Conservation (phyloP, 2,329 filamentous ascomycete genomes). For the Ascomycota sp. region DNA sequence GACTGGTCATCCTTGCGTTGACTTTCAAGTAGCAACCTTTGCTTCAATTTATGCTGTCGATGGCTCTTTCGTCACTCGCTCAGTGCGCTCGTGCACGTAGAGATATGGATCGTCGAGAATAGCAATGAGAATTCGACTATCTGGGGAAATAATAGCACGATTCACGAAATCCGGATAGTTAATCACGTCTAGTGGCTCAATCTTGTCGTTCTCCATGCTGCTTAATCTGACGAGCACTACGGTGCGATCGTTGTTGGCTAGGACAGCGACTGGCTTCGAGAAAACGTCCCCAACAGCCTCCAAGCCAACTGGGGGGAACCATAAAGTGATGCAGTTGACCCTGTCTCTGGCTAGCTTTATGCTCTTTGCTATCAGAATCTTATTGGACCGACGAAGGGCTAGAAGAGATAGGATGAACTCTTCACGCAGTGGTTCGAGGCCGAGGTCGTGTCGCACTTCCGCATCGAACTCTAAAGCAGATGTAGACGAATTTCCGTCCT, state of each 20-base stretch:
- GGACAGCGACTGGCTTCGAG: slow-evolving; percentile 37
- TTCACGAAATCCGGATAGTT: slow-evolving; percentile 75
- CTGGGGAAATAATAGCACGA: slow-evolving; percentile 79
- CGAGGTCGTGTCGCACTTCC: slow-evolving; percentile 8
- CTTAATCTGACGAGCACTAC: slow-evolving; percentile 66
- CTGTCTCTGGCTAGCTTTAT: slow-evolving; percentile 36
- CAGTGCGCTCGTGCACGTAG: slow-evolving; percentile 53
- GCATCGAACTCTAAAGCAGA: slow-evolving; percentile 6
- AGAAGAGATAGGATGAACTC: slow-evolving; percentile 15
- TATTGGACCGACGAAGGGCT: slow-evolving; percentile 18
- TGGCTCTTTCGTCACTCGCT: slow-evolving; percentile 11
- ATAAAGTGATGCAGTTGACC: slow-evolving; percentile 47
- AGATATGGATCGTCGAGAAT: slow-evolving; percentile 75
- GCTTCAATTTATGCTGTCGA: slow-evolving; percentile 14
- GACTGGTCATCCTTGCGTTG: slow-evolving; percentile 32
- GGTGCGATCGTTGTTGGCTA: slow-evolving; percentile 83
- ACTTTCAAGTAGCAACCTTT: slow-evolving; percentile 34
- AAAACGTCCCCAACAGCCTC: slow-evolving; percentile 19
- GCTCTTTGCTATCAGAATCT: slow-evolving; percentile 26
- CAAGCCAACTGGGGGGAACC: slow-evolving; percentile 26
- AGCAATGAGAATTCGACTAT: slow-evolving; percentile 60
- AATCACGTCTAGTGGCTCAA: slow-evolving; percentile 46
- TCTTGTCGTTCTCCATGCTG: slow-evolving; percentile 26
- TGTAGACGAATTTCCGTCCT: slow-evolving; percentile 8
- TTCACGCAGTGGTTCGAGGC: slow-evolving; percentile 14